Evolutionary conservation across 768 basidiomycete species (phyloP).

Genomic region (Trametes villosa): DNA sequence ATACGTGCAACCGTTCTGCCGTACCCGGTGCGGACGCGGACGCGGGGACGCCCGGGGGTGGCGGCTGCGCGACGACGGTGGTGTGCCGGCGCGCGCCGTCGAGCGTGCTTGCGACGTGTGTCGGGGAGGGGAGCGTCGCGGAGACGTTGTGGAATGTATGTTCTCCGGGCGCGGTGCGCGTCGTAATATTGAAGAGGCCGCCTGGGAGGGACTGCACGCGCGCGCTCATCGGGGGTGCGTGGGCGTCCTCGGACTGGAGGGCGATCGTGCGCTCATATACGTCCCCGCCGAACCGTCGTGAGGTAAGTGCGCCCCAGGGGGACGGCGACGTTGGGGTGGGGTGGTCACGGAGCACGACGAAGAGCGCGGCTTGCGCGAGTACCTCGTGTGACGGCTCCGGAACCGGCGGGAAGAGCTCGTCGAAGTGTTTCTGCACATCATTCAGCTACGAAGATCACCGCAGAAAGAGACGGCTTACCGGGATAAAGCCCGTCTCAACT

Average conservation of each 20-base stretch:
- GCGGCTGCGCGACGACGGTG: slow-evolving; percentile 77
- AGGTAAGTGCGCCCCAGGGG: slow-evolving; percentile 73
- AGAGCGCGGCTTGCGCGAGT: slow-evolving; percentile 82
- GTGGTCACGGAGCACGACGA: slow-evolving; percentile 68
- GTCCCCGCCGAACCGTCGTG: slow-evolving; percentile 82
- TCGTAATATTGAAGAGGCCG: slow-evolving; percentile 51
- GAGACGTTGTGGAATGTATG: slow-evolving; percentile 53
- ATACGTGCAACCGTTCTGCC: slow-evolving; percentile 79
- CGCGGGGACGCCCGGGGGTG: slow-evolving; percentile 54
- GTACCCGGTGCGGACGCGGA: slow-evolving; percentile 54
- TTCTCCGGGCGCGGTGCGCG: slow-evolving; percentile 40
- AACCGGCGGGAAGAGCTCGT: slow-evolving; percentile 77
- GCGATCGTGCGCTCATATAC: slow-evolving; percentile 62
- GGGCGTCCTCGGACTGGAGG: slow-evolving; percentile 59
- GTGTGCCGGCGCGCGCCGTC: slow-evolving; percentile 52
- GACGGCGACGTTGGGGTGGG: slow-evolving; percentile 41
- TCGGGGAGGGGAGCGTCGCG: slow-evolving; percentile 59
- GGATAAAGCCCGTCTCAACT: slow-evolving; percentile 92
- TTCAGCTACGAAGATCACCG: not conserved
- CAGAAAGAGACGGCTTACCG: slow-evolving; percentile 46
- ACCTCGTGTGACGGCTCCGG: slow-evolving; percentile 61
- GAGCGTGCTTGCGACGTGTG: slow-evolving; percentile 58
- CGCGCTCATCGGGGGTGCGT: slow-evolving; percentile 47
- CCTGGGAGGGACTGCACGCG: slow-evolving; percentile 31
- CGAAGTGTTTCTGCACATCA: slow-evolving; percentile 70